Base-by-base conservation (phyloP, 2,329 filamentous ascomycete species). In the Myotisia sp. region DNA sequence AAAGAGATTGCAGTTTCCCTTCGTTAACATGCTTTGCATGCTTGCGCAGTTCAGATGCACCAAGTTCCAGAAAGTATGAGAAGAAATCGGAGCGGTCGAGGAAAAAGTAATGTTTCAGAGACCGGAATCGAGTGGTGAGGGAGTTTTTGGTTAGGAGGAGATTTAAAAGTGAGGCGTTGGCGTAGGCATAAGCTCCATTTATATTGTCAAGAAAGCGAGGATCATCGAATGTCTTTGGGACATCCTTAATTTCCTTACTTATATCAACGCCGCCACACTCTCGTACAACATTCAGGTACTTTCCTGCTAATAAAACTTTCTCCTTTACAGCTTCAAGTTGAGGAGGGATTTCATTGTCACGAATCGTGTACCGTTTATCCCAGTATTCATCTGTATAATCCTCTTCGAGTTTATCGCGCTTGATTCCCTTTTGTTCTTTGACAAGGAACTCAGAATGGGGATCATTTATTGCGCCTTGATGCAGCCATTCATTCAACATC, bases 301-400 rank as follows among this genome's bases (percentile, higher is more conserved):
- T 98, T 24, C 90, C 90, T 12, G 90, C 90, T 21, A 98, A 68
- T 2, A 98, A 67, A 1, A 95, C 87, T 57, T 94, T 94, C 46
- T 92, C 86, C 53, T 90, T 90, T 45, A 95, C 79, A 18, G 72
- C 76, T 52, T 90, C 80, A 3, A 98, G 70, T 52, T 98, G 90
- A 6, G 87, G 86, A 3, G 90, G 90, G 1, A 95, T 77, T 40
- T 93, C 81, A 31, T 83, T 76, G 41, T 93, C 84, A 39, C 90
- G 78, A 42, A 98, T 79, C 3, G 90, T 95, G 53, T 98, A 98
- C 42, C 90, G 72, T 51, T 92, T 84, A 55, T 98, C 90, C 90
- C 90, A 98, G 56, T 98, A 98, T 51, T 98, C 90, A 54, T 98
- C 90, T 0, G 87, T 98, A 50, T 95, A 98, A 55, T 98, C 90